Percentiles rank a stretch among this genome's conserved stretches.
phyloP scores from a whole-genome alignment of 306 rosid genomes.

The Castanospermum australe region DNA sequence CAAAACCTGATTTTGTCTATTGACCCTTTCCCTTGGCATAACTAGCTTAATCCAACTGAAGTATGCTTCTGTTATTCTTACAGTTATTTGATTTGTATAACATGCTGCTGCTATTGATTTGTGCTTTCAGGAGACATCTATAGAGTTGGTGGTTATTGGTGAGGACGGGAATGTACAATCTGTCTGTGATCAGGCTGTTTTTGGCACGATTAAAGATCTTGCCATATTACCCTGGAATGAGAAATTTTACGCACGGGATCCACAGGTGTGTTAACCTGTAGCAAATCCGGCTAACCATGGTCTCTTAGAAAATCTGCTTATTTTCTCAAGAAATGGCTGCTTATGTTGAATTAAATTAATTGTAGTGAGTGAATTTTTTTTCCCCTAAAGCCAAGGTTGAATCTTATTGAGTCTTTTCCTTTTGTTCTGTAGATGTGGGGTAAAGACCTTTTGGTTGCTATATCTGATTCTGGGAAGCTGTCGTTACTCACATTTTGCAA shows the following conservation, averaged over 20 bases:
- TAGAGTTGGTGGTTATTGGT: slow-evolving; percentile 76
- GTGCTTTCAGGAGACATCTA: slow-evolving; percentile 75
- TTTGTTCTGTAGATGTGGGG: slow-evolving; percentile 64
- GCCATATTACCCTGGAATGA: slow-evolving; percentile 86
- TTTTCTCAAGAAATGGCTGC: background rate
- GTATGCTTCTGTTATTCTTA: background rate
- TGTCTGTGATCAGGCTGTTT: slow-evolving; percentile 88
- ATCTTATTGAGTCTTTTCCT: background rate
- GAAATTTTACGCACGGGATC: slow-evolving; percentile 45
- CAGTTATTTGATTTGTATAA: background rate
- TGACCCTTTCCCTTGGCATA: background rate
- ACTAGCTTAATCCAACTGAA: slow-evolving; percentile 1
- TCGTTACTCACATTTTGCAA: slow-evolving; percentile 88
- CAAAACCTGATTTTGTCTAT: background rate
- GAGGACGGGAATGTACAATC: slow-evolving; percentile 85
- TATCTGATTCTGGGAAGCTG: slow-evolving; percentile 96
- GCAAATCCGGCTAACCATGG: background rate
- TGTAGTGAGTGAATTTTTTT: background rate
- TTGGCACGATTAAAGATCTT: slow-evolving; percentile 85
- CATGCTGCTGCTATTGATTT: slow-evolving; percentile 11
- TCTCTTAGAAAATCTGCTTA: background rate
- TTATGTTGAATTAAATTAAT: background rate
- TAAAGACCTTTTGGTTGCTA: slow-evolving; percentile 76
- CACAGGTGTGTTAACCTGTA: slow-evolving; percentile 49
- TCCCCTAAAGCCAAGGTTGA: background rate